Evolutionary conservation across 352 stramenopile species (phyloP), one percentile per base, ranked within the genome.

Genomic region (Globisporangium nunn): DNA sequence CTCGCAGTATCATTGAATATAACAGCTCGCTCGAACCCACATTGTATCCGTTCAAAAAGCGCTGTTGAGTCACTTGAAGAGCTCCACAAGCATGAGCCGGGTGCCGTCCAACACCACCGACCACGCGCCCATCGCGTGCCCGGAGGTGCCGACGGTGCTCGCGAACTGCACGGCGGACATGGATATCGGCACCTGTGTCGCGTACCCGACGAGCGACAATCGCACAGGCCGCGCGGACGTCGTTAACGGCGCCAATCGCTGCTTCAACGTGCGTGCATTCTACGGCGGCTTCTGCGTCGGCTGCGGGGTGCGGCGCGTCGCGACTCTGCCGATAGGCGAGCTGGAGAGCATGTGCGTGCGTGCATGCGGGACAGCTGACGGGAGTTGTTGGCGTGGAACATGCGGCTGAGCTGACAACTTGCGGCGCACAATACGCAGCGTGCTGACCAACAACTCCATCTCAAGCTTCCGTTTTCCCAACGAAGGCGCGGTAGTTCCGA

Each of bases 391-490:
- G 10, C 31, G 14, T 28, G 35, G 35, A 40, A 40, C 8, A 40
- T 40, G 35, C 35, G 4, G 8, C 11, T 15, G 29, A 33, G 14
- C 30, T 43, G 5, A 50, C 46, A 8, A 10, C 7, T 1, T 35
- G 30, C 8, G 11, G 47, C 14, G 43, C 23, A 1, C 23, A 23
- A n/a, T 28, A 11, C 28, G 7, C 33, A 63, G 58, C 8, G 15
- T 46, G 14, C 47, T 64, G 11, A 46, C 52, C 0, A 54, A 64
- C 45, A 64, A 64, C 45, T 58, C 58, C 28, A 58, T 64, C 52
- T 39, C 37, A 45, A 59, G 23, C n/a, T 33, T 64, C 18, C 17
- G 35, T 5, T 55, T 64, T 17, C 15, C 45, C 4, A 33, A 39
- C 48, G 40, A 35, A 8, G 44, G n/a, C 15, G 39, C 28, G 2